A percentile compares a stretch with the other conserved stretches of the same genome.
Evolutionary conservation across 768 basidiomycete species (phyloP).

Genomic region (Exidia glandulosa): DNA sequence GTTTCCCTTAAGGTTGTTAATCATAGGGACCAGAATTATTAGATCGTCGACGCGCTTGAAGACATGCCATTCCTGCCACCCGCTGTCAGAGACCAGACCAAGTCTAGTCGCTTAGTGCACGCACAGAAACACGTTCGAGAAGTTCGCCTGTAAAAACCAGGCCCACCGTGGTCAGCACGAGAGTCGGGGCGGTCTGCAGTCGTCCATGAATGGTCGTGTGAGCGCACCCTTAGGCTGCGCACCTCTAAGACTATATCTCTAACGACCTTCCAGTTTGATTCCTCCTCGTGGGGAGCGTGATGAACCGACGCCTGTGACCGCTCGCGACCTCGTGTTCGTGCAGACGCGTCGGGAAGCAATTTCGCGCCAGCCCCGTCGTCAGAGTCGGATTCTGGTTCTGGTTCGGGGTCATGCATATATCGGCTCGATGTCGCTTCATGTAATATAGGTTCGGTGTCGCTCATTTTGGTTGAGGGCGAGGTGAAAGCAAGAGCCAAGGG

Average conservation of each 20-base stretch:
- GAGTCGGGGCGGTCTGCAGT: constrained; percentile 70
- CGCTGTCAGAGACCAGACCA: not conserved
- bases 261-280: constrained; percentile 1
- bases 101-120: constrained; percentile 13
- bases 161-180: constrained; percentile 74
- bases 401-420: not conserved
- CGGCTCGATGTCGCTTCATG: not conserved
- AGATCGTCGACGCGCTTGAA: constrained; percentile 88
- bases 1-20: constrained; percentile 95
- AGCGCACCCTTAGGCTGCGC: constrained; percentile 13
- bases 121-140: constrained; percentile 74
- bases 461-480: not conserved
- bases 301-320: not conserved
- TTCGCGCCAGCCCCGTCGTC: not conserved
- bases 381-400: not conserved
- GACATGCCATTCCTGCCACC: constrained; percentile 72
- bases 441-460: not conserved
- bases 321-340: not conserved
- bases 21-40: constrained; percentile 90
- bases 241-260: constrained; percentile 61
- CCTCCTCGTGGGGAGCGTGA: too few species aligned
- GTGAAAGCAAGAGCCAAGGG: not conserved
- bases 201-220: not conserved
- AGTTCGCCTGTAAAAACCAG: constrained; percentile 86
- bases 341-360: not conserved